phyloP scores from a whole-genome alignment of 371 early-diverging fungal species.

The Chytridium lagenaria region DNA sequence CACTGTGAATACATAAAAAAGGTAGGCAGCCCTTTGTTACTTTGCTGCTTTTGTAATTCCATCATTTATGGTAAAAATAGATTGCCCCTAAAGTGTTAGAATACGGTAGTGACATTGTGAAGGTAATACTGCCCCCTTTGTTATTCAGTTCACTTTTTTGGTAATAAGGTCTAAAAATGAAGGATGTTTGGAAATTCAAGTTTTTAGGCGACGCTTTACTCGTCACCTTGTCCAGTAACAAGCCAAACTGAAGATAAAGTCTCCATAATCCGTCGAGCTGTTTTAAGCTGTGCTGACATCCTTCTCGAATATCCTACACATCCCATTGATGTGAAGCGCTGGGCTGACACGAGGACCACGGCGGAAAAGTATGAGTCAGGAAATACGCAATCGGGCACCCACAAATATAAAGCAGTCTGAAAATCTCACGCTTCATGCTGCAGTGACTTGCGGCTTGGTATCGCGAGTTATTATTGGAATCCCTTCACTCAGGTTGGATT shows the following conservation, averaged over 20 bases:
- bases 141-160: no score
- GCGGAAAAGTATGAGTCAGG: neutral
- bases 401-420: neutral
- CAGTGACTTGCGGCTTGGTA: constrained; percentile 6
- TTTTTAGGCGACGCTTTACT: constrained; percentile 14
- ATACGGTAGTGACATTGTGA: neutral
- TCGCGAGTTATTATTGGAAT: constrained; percentile 3
- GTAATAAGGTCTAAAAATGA: no score
- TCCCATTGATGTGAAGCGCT: constrained; percentile 1
- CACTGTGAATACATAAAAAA: constrained; percentile 9
- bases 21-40: no score
- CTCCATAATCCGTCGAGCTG: neutral
- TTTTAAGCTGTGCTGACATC: constrained; percentile 3
- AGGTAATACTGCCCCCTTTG: neutral
- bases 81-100: neutral
- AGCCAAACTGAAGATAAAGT: neutral
- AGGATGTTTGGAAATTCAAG: neutral
- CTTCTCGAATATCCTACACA: neutral
- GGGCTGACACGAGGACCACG: neutral
- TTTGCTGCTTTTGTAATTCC: no score
- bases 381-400: no score
- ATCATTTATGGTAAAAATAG: no score
- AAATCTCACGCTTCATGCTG: neutral
- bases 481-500: constrained; percentile 3
- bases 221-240: neutral